phyloP scores from a whole-genome alignment of 2,329 filamentous ascomycete genomes.

The Aspergillus calidoustus region DNA sequence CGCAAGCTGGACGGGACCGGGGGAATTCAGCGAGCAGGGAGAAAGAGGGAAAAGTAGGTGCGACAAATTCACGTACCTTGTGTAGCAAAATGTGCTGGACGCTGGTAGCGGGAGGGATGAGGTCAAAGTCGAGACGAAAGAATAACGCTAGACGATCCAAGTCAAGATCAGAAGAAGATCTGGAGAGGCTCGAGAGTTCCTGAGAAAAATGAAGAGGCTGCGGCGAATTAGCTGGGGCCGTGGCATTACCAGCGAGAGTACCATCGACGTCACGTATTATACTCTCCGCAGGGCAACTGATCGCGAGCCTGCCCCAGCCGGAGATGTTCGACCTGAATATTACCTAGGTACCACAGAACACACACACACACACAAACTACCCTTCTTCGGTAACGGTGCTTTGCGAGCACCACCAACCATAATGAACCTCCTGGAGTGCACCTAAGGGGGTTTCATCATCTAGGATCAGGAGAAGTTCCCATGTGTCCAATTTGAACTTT shows the following conservation, averaged over 20 bases:
- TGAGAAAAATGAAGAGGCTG: constrained; percentile 29
- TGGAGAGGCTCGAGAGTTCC: constrained; percentile 24
- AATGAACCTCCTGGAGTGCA: background rate
- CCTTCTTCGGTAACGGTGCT: constrained; percentile 8
- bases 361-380: constrained; percentile 6
- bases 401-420: background rate
- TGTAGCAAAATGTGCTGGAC: constrained; percentile 9
- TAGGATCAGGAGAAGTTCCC: background rate
- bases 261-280: constrained; percentile 20
- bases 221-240: constrained; percentile 34
- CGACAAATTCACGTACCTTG: constrained; percentile 10
- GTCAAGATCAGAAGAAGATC: constrained; percentile 35
- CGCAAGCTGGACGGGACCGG: constrained; percentile 10
- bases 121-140: constrained; percentile 26
- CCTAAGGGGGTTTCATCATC: background rate
- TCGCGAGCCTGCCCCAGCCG: background rate
- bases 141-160: constrained; percentile 38
- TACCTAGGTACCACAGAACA: background rate
- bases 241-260: constrained; percentile 32
- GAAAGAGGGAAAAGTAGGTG: background rate
- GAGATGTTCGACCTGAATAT: background rate
- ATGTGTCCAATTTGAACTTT: background rate
- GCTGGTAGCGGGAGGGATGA: constrained; percentile 16
- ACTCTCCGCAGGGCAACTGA: background rate
- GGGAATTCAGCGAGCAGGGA: background rate